phyloP scores from a whole-genome alignment of 2,329 filamentous ascomycete genomes.

The Neopestalotiopsis clavispora region DNA sequence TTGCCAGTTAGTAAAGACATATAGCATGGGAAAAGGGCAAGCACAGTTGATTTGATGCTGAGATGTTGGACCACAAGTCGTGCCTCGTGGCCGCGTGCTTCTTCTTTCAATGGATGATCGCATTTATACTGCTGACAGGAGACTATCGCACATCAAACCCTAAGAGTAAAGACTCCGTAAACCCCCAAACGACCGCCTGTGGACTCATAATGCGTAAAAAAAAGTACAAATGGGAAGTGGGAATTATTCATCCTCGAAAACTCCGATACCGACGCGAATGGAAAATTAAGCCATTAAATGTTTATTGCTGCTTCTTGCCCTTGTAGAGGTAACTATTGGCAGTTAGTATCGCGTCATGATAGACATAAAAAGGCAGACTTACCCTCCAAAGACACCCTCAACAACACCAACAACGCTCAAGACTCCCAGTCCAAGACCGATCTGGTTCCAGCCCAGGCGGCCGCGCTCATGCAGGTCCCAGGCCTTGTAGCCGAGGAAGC shows the following conservation, averaged over 20 bases:
- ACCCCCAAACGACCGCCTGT: not conserved
- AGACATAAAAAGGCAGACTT: slow-evolving; percentile 28
- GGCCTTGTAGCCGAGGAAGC: slow-evolving; percentile 59
- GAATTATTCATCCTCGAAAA: slow-evolving; percentile 1
- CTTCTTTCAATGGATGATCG: not conserved
- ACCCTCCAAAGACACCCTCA: slow-evolving; percentile 55
- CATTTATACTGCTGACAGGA: slow-evolving; percentile 11
- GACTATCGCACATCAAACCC: slow-evolving; percentile 13
- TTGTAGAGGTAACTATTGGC: slow-evolving; percentile 36
- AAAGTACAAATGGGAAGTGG: slow-evolving; percentile 1
- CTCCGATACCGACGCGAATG: not conserved
- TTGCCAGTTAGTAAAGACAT: too few species aligned
- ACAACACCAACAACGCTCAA: slow-evolving; percentile 53
- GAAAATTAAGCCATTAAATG: not conserved
- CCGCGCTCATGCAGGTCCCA: slow-evolving; percentile 61
- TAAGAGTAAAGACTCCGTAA: slow-evolving; percentile 14
- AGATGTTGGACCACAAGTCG: not conserved
- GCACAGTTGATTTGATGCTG: too few species aligned
- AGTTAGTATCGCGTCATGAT: not conserved
- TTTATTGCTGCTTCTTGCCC: slow-evolving; percentile 34
- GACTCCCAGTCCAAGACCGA: slow-evolving; percentile 57
- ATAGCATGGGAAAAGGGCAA: too few species aligned
- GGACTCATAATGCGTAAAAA: slow-evolving; percentile 10
- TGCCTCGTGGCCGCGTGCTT: not conserved
- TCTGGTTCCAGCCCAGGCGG: slow-evolving; percentile 53